phyloP scores from a whole-genome alignment of 148 eudicot species.

The Spergularia marina region DNA sequence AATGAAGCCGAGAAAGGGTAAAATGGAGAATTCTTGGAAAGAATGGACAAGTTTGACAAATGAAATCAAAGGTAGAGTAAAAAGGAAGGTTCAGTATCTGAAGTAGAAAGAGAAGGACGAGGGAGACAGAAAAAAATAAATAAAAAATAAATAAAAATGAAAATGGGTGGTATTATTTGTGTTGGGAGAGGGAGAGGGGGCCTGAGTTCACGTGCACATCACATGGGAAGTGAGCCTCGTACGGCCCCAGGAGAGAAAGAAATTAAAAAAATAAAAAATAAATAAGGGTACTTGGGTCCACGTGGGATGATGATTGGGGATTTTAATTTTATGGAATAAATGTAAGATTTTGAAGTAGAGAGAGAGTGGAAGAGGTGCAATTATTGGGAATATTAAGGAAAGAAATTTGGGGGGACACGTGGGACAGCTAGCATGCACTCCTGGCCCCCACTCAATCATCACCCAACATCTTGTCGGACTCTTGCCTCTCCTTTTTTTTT shows the following conservation, averaged over 20 bases:
- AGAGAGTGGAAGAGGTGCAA: neutral
- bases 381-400: too few species aligned
- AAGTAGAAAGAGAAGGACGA: too few species aligned
- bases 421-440: constrained; percentile 36
- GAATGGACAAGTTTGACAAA: too few species aligned
- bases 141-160: neutral
- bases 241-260: constrained; percentile 16
- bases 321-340: neutral
- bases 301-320: constrained; percentile 28
- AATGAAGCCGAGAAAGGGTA: too few species aligned
- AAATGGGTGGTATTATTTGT: neutral
- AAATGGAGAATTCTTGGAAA: too few species aligned
- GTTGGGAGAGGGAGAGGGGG: neutral
- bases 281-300: neutral
- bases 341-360: neutral
- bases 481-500: neutral
- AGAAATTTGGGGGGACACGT: constrained; percentile 21
- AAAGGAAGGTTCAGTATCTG: too few species aligned
- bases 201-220: constrained; percentile 28
- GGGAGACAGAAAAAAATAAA: too few species aligned
- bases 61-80: too few species aligned
- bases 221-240: constrained; percentile 28
- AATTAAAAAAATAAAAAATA: neutral
- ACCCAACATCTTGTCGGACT: constrained; percentile 37
- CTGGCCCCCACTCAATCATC: constrained; percentile 36